phyloP scores from a whole-genome alignment of 129 eudicot genomes.

The Artemisia argyi region DNA sequence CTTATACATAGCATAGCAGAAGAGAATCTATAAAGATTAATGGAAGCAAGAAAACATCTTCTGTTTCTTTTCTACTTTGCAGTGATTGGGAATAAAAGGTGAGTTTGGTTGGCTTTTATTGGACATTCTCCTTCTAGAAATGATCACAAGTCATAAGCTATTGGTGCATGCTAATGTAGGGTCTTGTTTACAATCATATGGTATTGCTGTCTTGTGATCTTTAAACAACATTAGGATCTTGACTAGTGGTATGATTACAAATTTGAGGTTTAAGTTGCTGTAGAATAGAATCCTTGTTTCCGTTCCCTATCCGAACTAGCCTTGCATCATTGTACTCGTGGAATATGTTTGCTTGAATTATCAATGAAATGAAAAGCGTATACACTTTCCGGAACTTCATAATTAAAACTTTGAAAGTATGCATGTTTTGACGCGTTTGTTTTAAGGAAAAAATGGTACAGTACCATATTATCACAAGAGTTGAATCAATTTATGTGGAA shows the following conservation, averaged over 20 bases:
- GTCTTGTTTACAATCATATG: conserved; percentile 32
- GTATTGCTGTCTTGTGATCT: conserved; percentile 14
- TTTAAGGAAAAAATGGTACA: background rate
- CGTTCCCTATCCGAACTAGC: background rate
- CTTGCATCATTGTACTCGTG: background rate
- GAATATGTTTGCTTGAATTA: background rate
- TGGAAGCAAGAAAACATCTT: conserved; percentile 8
- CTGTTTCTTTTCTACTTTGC: conserved; percentile 23
- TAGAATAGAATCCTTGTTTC: conserved; percentile 1
- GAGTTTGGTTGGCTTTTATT: conserved; percentile 39
- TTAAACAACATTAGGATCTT: conserved; percentile 17
- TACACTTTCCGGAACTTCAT: no score
- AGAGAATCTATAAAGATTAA: conserved; percentile 12
- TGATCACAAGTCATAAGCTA: conserved; percentile 29
- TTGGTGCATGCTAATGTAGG: conserved; percentile 50
- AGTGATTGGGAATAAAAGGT: conserved; percentile 25
- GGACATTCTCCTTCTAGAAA: conserved; percentile 27
- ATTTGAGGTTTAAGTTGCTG: background rate
- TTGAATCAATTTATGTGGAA: background rate
- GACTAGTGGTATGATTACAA: conserved; percentile 5
- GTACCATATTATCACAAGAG: background rate
- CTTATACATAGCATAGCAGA: background rate
- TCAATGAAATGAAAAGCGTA: background rate
- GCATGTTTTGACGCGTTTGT: background rate
- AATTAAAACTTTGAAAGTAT: no score